Evolutionary conservation across 2,329 filamentous ascomycete genomes (phyloP).

Genomic region (Colletotrichum sp.): DNA sequence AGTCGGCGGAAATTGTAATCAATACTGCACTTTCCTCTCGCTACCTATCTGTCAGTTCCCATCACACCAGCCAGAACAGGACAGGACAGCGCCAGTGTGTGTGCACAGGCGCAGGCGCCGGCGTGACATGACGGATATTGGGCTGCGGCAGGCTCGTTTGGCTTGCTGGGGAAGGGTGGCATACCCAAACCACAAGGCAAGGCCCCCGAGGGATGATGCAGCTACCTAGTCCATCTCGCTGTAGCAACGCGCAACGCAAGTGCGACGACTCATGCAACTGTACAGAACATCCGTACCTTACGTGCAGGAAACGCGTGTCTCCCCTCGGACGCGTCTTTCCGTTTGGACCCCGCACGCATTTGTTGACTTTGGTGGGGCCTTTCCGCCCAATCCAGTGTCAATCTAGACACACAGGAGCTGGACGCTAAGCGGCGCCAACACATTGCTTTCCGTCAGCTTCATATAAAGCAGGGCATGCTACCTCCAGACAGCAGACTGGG

Average conservation of each 20-base stretch:
- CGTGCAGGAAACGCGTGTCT: background rate
- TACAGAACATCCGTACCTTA: background rate
- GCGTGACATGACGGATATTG: background rate
- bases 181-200: background rate
- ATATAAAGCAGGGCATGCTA: background rate
- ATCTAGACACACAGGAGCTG: background rate
- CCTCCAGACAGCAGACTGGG: background rate
- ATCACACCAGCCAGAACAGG: background rate
- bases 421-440: background rate
- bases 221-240: background rate
- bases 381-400: constrained; percentile 1
- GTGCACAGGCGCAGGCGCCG: background rate
- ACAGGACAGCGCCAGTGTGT: background rate
- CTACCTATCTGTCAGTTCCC: constrained; percentile 2
- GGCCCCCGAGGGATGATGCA: background rate
- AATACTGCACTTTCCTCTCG: constrained; percentile 11
- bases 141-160: constrained; percentile 3
- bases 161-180: background rate
- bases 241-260: background rate
- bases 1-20: constrained; percentile 8
- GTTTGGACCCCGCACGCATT: constrained; percentile 8
- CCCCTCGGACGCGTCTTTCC: constrained; percentile 9
- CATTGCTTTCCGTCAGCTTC: background rate
- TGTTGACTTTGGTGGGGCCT: constrained; percentile 20
- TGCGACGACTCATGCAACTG: background rate